These are phyloP conservation scores for Margaritispora aquatica DNA, from an alignment of 495 filamentous ascomycete genomes.

Conservation along the genomic window DNA sequence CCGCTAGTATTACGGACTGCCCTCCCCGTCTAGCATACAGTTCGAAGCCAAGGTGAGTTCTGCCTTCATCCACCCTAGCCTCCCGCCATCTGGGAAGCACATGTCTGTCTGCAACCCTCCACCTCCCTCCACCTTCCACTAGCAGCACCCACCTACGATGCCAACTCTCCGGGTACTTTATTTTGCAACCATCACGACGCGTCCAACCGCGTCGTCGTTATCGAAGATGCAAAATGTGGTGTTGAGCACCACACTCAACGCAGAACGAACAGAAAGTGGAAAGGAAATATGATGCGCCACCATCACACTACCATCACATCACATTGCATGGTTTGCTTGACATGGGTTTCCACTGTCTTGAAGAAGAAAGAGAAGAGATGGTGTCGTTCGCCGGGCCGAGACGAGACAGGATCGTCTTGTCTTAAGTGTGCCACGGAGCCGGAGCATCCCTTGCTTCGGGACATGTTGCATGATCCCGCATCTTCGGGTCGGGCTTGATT, in stretches of 20 bases:
- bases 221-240: background rate
- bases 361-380: too few species aligned
- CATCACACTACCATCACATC: background rate
- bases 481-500: background rate
- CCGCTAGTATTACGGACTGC: background rate
- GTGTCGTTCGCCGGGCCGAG: background rate
- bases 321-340: background rate
- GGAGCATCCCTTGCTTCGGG: background rate
- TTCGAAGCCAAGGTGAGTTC: background rate
- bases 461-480: background rate
- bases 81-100: background rate
- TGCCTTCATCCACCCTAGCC: background rate
- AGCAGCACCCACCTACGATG: background rate
- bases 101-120: too few species aligned
- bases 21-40: background rate
- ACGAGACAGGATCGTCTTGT: background rate
- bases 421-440: background rate
- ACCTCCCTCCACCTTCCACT: too few species aligned
- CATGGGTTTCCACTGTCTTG: too few species aligned
- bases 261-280: too few species aligned
- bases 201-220: background rate
- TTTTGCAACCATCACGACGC: background rate
- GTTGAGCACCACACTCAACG: background rate
- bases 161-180: background rate
- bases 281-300: background rate